Evolutionary conservation across 805 yeast genomes (phyloP), one percentile per base, ranked within the genome.

Genomic region (Starmerella apicola): DNA sequence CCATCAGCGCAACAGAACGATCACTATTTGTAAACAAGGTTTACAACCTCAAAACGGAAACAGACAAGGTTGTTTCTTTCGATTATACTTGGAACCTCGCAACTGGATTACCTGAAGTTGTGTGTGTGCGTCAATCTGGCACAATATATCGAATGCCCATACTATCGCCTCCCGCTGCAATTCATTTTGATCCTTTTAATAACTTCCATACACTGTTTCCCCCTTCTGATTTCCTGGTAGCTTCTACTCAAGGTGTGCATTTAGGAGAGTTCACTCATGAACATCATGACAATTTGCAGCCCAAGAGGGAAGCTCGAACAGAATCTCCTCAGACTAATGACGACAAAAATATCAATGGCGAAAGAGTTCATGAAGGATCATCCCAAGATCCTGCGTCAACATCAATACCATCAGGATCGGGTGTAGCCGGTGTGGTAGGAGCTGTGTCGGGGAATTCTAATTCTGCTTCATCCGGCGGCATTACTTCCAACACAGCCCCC

Each of bases 61-160:
- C 71, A 51, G 94, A 85, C 48, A 69, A 86, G 49, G 93, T 85
- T 1, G 75, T 80, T 1, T 78, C 94, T 0, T 85, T 79, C 60
- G 95, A 85, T 57, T 85, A 84, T 55, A 72, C 77, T n/a, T 75
- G 78, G 1, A 74, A 71, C 41, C 44, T 60, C 3, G 40, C 53
- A 5, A 62, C 73, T 2, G 60, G 56, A n/a, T 68, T 76, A 18
- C 70, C 81, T 7, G 75, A 78, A 50, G 67, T 82, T 42, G 74
- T 86, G 22, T 85, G 96, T 58, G 79, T 86, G 80, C 66, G 95
- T 48, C 93, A 83, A 52, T 81, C 94, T 1, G 96, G 96, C 3
- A 78, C 82, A 38, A 76, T 85, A 0, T 85, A 81, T 58, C 67
- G 79, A 42, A 81, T 81, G 86, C 71, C 78, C 0, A 81, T 78